Base-by-base conservation (phyloP, 116 monocot genomes). In the Dioscorea cayenensis region DNA sequence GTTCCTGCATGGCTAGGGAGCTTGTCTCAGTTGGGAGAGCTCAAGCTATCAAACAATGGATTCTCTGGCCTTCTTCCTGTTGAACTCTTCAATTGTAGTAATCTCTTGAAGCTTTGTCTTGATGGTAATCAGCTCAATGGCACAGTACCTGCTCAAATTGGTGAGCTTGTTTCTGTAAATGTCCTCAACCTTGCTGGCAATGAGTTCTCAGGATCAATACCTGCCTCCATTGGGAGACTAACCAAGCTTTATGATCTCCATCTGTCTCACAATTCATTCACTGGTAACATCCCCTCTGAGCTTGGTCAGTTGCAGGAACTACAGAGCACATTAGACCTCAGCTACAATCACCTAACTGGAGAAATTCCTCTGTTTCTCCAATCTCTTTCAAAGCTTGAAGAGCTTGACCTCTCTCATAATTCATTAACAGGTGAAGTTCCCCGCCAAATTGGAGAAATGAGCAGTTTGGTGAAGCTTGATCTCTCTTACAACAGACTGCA, bases 351-450 rank as follows among this genome's bases (percentile, higher is more conserved):
- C 27, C 79, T 97, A 73, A 74, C 21, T 1, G 90, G 93, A 21
- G 73, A 17, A 49, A 97, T 93, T 51, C 93, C 93, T 1, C 3
- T 83, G 6, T 86, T 93, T 0, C 72, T 90, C 14, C 55, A 64
- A 0, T 78, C 79, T 0, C 89, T 97, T 11, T 86, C 86, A 14
- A 97, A 83, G 78, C 85, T 97, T 2, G 93, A 97, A 82, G 75
- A 70, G 0, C 82, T 93, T 51, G 73, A 97, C 73, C 88, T 97
- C 49, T 90, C 93, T 0, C 85, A 90, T 85, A 97, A 97, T 20
- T 77, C 71, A 3, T 80, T 97, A 13, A 64, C 72, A 25, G 97
- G 97, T 18, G 64, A 75, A 6, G 62, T 90, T 49, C 90, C 93
- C 1, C 37, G 64, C 18, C 76, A 86, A 60, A 71, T 97, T 36